A percentile compares a stretch with the other conserved stretches of the same genome.
phyloP scores from a whole-genome alignment of 1,284 basidiomycete species.

The Mrakiaceae sp. region DNA sequence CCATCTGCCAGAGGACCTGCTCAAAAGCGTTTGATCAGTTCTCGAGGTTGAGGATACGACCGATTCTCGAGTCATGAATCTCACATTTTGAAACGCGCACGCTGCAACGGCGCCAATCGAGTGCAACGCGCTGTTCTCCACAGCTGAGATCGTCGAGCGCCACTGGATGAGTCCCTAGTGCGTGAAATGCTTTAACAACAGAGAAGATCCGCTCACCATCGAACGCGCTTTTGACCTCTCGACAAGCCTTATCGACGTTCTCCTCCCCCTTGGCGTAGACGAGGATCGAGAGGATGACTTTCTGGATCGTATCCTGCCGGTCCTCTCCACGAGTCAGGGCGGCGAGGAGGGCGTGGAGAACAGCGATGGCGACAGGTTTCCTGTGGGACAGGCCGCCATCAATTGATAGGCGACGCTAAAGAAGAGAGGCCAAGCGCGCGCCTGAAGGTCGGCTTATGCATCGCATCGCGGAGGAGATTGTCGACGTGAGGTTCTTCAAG shows the following conservation, averaged over 20 bases:
- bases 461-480: background rate
- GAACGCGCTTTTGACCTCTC: conserved; percentile 5
- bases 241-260: background rate
- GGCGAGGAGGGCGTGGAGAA: background rate
- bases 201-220: background rate
- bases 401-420: background rate
- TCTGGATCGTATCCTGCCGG: background rate
- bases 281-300: conserved; percentile 1
- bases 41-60: too few species aligned
- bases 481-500: background rate
- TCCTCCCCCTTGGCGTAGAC: conserved; percentile 1
- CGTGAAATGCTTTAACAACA: too few species aligned
- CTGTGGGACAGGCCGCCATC: background rate
- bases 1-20: conserved; percentile 12
- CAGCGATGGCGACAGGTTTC: background rate
- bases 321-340: background rate
- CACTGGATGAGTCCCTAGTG: too few species aligned
- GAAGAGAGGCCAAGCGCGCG: background rate
- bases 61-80: too few species aligned
- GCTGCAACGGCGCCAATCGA: too few species aligned
- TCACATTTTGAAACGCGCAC: too few species aligned
- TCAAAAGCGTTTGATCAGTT: too few species aligned
- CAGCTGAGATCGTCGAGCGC: too few species aligned
- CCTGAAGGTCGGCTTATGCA: conserved; percentile 8
- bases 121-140: too few species aligned